Evolutionary conservation across 2,329 filamentous ascomycete genomes (phyloP).

Genomic region (Colletotrichum sp.): DNA sequence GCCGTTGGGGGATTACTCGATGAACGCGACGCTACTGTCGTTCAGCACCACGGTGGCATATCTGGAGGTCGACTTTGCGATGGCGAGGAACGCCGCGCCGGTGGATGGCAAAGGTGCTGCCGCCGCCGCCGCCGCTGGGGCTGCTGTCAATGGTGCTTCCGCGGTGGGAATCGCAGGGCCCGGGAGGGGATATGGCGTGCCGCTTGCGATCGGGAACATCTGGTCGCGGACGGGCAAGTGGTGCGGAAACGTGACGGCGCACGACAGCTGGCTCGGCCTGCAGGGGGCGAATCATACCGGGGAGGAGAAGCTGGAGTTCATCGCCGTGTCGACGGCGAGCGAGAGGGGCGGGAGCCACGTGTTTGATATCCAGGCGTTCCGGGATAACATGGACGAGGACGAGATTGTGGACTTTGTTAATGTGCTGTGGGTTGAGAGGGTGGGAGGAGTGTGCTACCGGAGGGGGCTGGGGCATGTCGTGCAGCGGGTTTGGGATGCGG

Average conservation of each 20-base stretch:
- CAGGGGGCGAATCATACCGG: slow-evolving; percentile 52
- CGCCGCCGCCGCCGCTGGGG: background rate
- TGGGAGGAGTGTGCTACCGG: slow-evolving; percentile 45
- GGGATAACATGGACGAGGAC: slow-evolving; percentile 45
- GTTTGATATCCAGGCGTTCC: slow-evolving; percentile 39
- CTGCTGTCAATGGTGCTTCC: background rate
- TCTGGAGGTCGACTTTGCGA: slow-evolving; percentile 45
- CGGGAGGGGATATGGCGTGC: slow-evolving; percentile 22
- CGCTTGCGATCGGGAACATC: slow-evolving; percentile 49
- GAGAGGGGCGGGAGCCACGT: slow-evolving; percentile 36
- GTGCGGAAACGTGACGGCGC: slow-evolving; percentile 48
- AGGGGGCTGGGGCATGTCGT: slow-evolving; percentile 48
- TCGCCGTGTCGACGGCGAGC: slow-evolving; percentile 45
- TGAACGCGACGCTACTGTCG: slow-evolving; percentile 32
- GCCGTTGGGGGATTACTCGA: background rate
- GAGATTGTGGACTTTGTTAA: slow-evolving; percentile 51
- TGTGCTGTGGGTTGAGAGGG: slow-evolving; percentile 51
- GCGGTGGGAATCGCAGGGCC: background rate
- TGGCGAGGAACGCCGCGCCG: slow-evolving; percentile 25
- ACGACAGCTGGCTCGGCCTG: slow-evolving; percentile 50
- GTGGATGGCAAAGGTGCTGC: slow-evolving; percentile 33
- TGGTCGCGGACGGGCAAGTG: slow-evolving; percentile 39
- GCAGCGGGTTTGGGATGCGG: slow-evolving; percentile 43
- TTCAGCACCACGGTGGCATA: slow-evolving; percentile 44
- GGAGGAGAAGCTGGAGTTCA: slow-evolving; percentile 44